Evolutionary conservation across 163 green algal genomes (phyloP), one percentile per base, ranked within the genome.

Genomic region (Chlorella variabilis): DNA sequence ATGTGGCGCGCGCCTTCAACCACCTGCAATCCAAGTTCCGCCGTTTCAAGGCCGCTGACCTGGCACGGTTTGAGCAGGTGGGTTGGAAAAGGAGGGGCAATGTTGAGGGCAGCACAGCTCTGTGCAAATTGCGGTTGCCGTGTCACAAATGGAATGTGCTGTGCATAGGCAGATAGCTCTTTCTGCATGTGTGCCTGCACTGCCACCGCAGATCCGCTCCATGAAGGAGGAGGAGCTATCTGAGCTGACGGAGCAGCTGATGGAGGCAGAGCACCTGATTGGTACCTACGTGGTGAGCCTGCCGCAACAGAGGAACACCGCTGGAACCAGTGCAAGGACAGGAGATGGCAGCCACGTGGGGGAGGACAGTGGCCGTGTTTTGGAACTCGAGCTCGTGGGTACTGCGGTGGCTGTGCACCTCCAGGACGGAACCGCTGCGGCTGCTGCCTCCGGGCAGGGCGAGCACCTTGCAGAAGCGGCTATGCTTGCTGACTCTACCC

Each of bases 221-320:
- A 71, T 83, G 66, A 83, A 83, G 66, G 77, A 77, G 51, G 66
- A 77, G 49, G 51, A 83, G 77, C 38, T 77, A 13, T 70, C n/a
- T 42, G 65, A 83, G 66, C 66, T 83, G 77, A 39, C 62, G 21
- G 77, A 58, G 34, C 48, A 82, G 76, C 76, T 82, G 76, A 36
- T 68, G 17, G 31, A 82, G 25, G 76, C 76, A 9, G 62, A 82
- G 27, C 42, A 36, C 31, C n/a, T 75, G 23, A 75, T 82, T 25
- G 34, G 59, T 9, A 48, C 11, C 17, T 73, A 75, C 63, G 48
- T 75, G 8, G 39, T 68, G 25, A 59, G 75, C 20, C 61, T 81
- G 59, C 75, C 59, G 39, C 38, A 41, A 6, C 33, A 67, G 49
- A 38, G 5, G 3, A 38, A 17, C 27, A 38, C 59, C 11, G 45